Percentiles rank a stretch among this genome's conserved stretches.
Evolutionary conservation across 1,284 basidiomycete genomes (phyloP).

Genomic region (Pterulicium gracile): DNA sequence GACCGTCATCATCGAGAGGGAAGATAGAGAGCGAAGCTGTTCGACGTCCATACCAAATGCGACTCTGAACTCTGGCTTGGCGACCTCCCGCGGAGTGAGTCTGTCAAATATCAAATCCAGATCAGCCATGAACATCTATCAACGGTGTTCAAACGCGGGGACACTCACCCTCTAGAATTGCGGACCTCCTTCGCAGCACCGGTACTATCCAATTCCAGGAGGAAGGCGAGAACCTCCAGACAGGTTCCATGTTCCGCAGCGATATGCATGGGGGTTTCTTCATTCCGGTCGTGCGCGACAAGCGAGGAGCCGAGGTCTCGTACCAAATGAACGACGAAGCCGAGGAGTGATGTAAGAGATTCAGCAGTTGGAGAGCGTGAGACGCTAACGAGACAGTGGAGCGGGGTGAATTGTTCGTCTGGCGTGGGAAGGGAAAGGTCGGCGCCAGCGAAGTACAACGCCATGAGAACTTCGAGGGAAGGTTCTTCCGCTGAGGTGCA

Average conservation of each 20-base stretch:
- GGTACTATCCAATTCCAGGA: slow-evolving; percentile 52
- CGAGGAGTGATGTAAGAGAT: slow-evolving; percentile 31
- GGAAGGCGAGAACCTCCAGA: slow-evolving; percentile 45
- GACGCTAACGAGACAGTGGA: slow-evolving; percentile 54
- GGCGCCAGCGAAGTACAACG: slow-evolving; percentile 61
- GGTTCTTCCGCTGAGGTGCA: slow-evolving; percentile 45
- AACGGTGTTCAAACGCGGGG: no score
- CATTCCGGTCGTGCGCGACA: slow-evolving; percentile 63
- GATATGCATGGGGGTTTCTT: slow-evolving; percentile 89
- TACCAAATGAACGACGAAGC: slow-evolving; percentile 55
- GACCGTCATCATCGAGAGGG: slow-evolving; percentile 45
- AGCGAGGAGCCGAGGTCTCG: slow-evolving; percentile 56
- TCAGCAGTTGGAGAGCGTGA: slow-evolving; percentile 29
- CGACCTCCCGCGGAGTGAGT: slow-evolving; percentile 56
- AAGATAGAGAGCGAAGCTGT: slow-evolving; percentile 35
- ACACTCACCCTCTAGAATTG: slow-evolving; percentile 57
- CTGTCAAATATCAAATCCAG: no score
- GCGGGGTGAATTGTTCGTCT: slow-evolving; percentile 50
- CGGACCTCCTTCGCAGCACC: slow-evolving; percentile 43
- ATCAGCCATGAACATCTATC: no score
- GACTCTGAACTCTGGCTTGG: slow-evolving; percentile 46
- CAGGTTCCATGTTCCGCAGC: slow-evolving; percentile 84
- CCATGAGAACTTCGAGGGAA: slow-evolving; percentile 51
- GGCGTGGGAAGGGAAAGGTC: slow-evolving; percentile 61
- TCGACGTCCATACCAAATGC: slow-evolving; percentile 44